phyloP scores from a whole-genome alignment of 169 alveolate species.

The Cryptosporidium viatorum region DNA sequence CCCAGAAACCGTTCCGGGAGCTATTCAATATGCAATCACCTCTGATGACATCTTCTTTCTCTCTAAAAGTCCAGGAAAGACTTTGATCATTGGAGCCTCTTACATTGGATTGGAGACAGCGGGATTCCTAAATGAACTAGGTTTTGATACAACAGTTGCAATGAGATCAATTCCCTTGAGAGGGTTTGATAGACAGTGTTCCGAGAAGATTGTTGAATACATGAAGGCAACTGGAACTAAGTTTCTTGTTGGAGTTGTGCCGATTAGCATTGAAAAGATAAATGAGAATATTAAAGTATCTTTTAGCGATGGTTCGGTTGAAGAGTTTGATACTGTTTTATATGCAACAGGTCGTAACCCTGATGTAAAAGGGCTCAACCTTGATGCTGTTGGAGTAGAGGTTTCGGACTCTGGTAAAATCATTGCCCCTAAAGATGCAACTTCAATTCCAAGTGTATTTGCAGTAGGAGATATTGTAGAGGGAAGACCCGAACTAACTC shows the following conservation, averaged over 20 bases:
- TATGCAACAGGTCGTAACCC: constrained; percentile 97
- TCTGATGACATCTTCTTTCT: constrained; percentile 95
- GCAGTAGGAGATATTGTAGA: constrained; percentile 96
- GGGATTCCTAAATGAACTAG: constrained; percentile 94
- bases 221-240: constrained; percentile 92
- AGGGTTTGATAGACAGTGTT: constrained; percentile 96
- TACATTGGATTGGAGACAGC: constrained; percentile 98
- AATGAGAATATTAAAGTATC: constrained; percentile 81
- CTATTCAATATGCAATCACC: constrained; percentile 92
- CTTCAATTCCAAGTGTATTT: constrained; percentile 89
- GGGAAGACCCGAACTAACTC: constrained; percentile 95
- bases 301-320: constrained; percentile 84
- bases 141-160: constrained; percentile 89
- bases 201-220: constrained; percentile 87
- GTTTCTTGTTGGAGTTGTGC: constrained; percentile 89
- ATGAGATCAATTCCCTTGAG: constrained; percentile 94
- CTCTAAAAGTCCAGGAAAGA: constrained; percentile 92
- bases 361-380: constrained; percentile 85
- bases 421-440: constrained; percentile 89
- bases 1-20: constrained; percentile 92
- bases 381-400: constrained; percentile 86
- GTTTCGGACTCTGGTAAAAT: constrained; percentile 86
- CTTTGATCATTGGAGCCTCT: constrained; percentile 96
- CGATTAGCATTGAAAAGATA: constrained; percentile 87
- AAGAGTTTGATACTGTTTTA: constrained; percentile 93